A percentile compares a stretch with the other conserved stretches of the same genome.
These are phyloP conservation scores for Salvia sclarea DNA, from an alignment of 305 asterid species.

Conservation along the genomic window DNA sequence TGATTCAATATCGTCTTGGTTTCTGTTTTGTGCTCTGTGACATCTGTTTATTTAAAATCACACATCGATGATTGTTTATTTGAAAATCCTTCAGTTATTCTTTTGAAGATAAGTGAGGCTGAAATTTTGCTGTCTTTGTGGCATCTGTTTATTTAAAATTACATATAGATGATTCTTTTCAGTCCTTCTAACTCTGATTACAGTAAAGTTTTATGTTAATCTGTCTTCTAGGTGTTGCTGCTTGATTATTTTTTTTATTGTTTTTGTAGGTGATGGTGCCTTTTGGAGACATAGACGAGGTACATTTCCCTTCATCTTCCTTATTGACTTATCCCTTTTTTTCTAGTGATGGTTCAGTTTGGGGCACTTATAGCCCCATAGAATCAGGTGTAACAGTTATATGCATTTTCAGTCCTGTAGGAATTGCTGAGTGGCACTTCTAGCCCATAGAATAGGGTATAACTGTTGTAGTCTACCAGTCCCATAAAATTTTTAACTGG, in stretches of 20 bases:
- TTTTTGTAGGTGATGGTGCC: slow-evolving; percentile 73
- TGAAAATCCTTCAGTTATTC: slow-evolving; percentile 5
- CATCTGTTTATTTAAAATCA: slow-evolving; percentile 3
- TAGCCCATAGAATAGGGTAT: not conserved
- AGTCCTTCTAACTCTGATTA: slow-evolving; percentile 24
- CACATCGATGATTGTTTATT: slow-evolving; percentile 12
- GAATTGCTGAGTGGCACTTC: slow-evolving; percentile 6
- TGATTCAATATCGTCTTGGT: not conserved
- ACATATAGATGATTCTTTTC: slow-evolving; percentile 11
- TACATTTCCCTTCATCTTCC: slow-evolving; percentile 28
- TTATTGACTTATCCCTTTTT: slow-evolving; percentile 13
- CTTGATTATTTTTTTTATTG: slow-evolving; percentile 28
- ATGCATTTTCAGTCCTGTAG: not conserved
- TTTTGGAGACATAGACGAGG: slow-evolving; percentile 90
- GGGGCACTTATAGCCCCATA: too few species aligned
- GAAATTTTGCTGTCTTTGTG: slow-evolving; percentile 8
- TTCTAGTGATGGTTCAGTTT: not conserved
- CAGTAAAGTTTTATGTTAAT: not conserved
- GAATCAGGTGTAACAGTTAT: too few species aligned
- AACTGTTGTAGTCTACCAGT: not conserved
- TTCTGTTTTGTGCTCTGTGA: not conserved
- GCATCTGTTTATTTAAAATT: slow-evolving; percentile 1
- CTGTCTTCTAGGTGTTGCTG: slow-evolving; percentile 15
- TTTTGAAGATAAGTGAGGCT: not conserved
- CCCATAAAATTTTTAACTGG: not conserved